Evolutionary conservation across 805 yeast species (phyloP), one percentile per base, ranked within the genome.

Genomic region (Candida wancherniae): DNA sequence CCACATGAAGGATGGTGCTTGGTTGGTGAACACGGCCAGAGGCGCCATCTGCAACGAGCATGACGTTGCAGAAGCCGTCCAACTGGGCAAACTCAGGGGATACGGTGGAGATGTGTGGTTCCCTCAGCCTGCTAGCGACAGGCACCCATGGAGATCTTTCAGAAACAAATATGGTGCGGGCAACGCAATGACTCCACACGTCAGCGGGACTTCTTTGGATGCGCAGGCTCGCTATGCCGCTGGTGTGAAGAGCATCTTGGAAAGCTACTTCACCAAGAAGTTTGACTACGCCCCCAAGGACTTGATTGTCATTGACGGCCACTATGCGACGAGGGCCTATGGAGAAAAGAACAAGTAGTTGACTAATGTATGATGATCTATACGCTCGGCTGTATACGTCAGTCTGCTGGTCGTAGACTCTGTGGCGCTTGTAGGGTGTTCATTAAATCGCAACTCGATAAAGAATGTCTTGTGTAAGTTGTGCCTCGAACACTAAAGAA

Each of bases 91-190:
- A 46, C 54, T 83, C 29, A 67, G 80, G 48, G 90, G 88, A 31
- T 83, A 82, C 53, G 92, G 88, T 48, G 92, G 90, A 46, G 92
- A 83, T 57, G 92, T 83, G 31, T 82, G 90, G 86, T 71, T 50
- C 64, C 80, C 80, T n/a, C 94, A 83, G 58, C 94, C 94, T 24
- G 84, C 90, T 16, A 86, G 87, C 42, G 61, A 64, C 33, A 70
- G 69, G 55, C 87, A 81, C 51, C 87, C 87, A 44, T 83, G 92
- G 92, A 70, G 86, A 67, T 33, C 65, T 8, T 72, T 81, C 77
- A 52, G 62, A 28, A 80, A 80, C 71, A 63, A 71, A 49, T 72
- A 67, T 44, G 47, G 47, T 10, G 83, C 75, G 21, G 90, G 90
- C 44, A 83, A 84, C 48, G 90, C 88, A 32, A 81, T 83, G 90